A percentile compares a stretch with the other conserved stretches of the same genome.
phyloP scores from a whole-genome alignment of 345 rosid species.

The Linum trigynum region DNA sequence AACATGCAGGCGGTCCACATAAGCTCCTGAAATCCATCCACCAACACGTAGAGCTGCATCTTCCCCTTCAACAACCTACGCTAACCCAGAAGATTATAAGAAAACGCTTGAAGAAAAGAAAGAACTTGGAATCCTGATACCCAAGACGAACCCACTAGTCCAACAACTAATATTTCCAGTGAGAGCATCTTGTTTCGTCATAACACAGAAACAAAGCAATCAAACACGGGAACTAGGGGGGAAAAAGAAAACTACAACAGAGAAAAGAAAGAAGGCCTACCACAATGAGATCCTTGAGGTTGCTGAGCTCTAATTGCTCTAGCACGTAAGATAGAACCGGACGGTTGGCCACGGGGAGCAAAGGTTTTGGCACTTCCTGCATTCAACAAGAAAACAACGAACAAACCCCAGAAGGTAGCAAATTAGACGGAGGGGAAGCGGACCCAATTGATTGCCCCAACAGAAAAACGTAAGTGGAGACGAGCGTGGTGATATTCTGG shows the following conservation, averaged over 20 bases:
- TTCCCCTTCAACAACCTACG: conserved; percentile 88
- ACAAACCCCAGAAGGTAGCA: neutral
- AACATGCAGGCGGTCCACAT: conserved; percentile 69
- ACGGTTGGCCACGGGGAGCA: conserved; percentile 90
- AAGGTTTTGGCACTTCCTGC: conserved; percentile 86
- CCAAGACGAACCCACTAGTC: neutral
- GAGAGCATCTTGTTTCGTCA: no score
- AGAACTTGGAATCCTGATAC: neutral
- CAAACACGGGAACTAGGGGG: neutral
- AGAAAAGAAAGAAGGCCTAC: conserved; percentile 27
- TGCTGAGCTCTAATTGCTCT: conserved; percentile 67
- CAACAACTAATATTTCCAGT: neutral
- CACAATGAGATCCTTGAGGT: conserved; percentile 86
- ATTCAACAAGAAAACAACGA: conserved; percentile 6
- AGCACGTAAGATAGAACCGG: conserved; percentile 76
- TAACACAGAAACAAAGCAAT: no score
- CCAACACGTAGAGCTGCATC: conserved; percentile 75
- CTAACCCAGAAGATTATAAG: neutral
- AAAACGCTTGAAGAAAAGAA: neutral
- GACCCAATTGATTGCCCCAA: neutral
- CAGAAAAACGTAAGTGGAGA: neutral
- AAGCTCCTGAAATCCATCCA: conserved; percentile 83
- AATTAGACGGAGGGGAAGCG: neutral
- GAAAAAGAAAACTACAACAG: neutral
- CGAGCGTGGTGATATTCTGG: neutral